phyloP scores from a whole-genome alignment of 2,329 filamentous ascomycete species.

The Pezicula radicicola region DNA sequence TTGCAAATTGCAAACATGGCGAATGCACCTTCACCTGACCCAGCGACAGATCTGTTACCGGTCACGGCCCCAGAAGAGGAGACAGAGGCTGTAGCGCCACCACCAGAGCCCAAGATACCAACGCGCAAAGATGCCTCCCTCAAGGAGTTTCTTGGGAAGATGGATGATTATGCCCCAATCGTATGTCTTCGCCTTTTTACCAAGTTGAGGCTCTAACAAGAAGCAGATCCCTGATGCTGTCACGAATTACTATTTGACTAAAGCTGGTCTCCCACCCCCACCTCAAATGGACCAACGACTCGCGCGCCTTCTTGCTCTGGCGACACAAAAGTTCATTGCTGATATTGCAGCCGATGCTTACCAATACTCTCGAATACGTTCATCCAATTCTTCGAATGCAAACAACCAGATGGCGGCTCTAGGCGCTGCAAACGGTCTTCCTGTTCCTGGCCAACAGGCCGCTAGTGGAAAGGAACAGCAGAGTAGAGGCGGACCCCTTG shows the following conservation, averaged over 20 bases:
- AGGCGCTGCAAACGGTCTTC: constrained; percentile 70
- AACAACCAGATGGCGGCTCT: constrained; percentile 91
- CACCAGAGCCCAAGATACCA: constrained; percentile 61
- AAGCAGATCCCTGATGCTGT: constrained; percentile 91
- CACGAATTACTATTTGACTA: constrained; percentile 96
- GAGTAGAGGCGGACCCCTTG: constrained; percentile 47
- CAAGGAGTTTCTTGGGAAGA: constrained; percentile 90
- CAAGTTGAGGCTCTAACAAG: constrained; percentile 6
- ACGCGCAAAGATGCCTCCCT: constrained; percentile 89
- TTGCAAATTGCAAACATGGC: constrained; percentile 20
- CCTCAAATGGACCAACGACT: constrained; percentile 88
- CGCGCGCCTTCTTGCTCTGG: constrained; percentile 87
- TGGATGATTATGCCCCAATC: constrained; percentile 97
- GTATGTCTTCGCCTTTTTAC: constrained; percentile 49
- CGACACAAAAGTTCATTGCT: constrained; percentile 98
- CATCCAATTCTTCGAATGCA: constrained; percentile 80
- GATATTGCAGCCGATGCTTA: constrained; percentile 97
- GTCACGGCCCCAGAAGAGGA: constrained; percentile 22
- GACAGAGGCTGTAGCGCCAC: constrained; percentile 43
- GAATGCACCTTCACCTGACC: constrained; percentile 28
- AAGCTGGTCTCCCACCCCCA: constrained; percentile 89
- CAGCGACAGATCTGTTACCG: constrained; percentile 26
- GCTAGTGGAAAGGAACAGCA: constrained; percentile 53
- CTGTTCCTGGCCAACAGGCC: constrained; percentile 59
- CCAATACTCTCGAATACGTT: constrained; percentile 93